Evolutionary conservation across 169 alveolate species (phyloP), one percentile per base, ranked within the genome.

Genomic region (Plasmodium falciparum): DNA sequence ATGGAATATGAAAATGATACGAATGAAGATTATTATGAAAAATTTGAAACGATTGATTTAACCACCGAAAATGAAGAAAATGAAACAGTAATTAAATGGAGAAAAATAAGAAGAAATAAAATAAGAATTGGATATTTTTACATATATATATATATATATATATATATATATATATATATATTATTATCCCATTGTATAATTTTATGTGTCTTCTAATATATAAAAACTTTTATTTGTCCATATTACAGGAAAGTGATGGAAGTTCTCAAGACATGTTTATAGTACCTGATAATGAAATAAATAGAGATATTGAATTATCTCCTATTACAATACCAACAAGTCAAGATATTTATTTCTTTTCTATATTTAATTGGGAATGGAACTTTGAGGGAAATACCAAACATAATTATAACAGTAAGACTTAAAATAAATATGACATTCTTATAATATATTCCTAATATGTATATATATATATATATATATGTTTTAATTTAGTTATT

Each of bases 261-360:
- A 80, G 90, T 49, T 80, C 90, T 5, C 90, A 80, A 80, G 90
- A 80, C n/a, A 80, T 80, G 90, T 80, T 80, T 70, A 80, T 80
- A 29, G 90, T 80, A n/a, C 90, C 90, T 12, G 90, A 80, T 67
- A 80, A 80, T 45, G 90, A 80, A 67, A 29, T 80, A 29, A 67
- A 80, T 70, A 80, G 13, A 58, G 90, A 80, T 43, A 80, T 80
- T 59, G 78, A 67, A 13, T 62, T 80, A 52, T 52, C 90, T 11
- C 90, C 90, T 3, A 66, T 80, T 29, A 69, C 80, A 20, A 56
- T 67, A 52, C 90, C 90, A 39, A 67, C 78, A 3, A 80, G 90
- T 12, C 90, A 66, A 59, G 90, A 80, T 33, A 80, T 80, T 80
- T 56, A 80, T 47, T 80, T 80, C 62, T 80, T 80, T 71, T 80